Percentiles rank a stretch among this genome's conserved stretches.
These are phyloP conservation scores for Yarrowia porcina DNA, from an alignment of 805 yeast genomes.

Conservation along the genomic window DNA sequence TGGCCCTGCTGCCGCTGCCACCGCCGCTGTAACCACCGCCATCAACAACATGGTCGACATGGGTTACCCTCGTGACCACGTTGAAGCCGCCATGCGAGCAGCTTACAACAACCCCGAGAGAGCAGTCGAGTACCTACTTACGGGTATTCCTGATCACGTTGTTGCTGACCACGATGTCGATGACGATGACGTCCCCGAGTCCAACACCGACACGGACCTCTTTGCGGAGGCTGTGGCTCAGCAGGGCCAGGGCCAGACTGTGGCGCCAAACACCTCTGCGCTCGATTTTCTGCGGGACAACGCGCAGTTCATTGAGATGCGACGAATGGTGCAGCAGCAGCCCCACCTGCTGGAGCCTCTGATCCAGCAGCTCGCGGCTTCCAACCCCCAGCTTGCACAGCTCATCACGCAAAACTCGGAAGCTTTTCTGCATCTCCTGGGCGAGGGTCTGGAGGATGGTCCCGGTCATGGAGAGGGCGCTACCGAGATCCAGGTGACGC, in stretches of 20 bases:
- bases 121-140: conserved; percentile 90
- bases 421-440: conserved; percentile 71
- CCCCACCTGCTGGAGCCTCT: conserved; percentile 86
- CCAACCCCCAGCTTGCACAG: conserved; percentile 81
- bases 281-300: conserved; percentile 38
- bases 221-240: conserved; percentile 41
- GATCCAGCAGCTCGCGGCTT: conserved; percentile 72
- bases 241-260: conserved; percentile 38
- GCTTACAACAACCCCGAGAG: conserved; percentile 97
- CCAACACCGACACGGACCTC: conserved; percentile 40
- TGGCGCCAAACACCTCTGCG: conserved; percentile 40
- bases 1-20: conserved; percentile 34
- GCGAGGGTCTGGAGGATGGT: conserved; percentile 45
- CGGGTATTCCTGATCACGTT: conserved; percentile 71
- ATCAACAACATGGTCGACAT: conserved; percentile 83
- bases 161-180: conserved; percentile 28
- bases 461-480: conserved; percentile 40
- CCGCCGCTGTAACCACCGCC: conserved; percentile 40
- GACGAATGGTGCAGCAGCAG: conserved; percentile 75
- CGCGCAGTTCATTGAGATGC: conserved; percentile 52
- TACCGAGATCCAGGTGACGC: conserved; percentile 61
- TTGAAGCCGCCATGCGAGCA: conserved; percentile 85
- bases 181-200: conserved; percentile 32
- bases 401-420: conserved; percentile 71
- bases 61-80: conserved; percentile 90